Evolutionary conservation across 768 basidiomycete species (phyloP).

Genomic region (Amanita exitialis): DNA sequence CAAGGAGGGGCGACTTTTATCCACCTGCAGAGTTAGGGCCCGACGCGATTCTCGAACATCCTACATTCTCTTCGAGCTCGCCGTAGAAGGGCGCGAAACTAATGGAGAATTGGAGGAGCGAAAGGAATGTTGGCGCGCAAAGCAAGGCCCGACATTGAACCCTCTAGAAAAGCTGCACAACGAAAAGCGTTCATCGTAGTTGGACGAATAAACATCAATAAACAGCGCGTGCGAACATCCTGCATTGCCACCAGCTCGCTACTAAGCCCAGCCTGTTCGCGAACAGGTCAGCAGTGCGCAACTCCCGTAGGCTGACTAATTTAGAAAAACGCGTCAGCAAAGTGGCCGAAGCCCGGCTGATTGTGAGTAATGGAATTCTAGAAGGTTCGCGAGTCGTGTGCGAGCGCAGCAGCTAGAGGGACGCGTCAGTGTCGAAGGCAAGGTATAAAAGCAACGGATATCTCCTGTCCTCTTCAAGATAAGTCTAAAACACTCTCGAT

Average conservation of each 20-base stretch:
- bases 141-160: too few relatives aligned
- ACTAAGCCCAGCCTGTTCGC: too few relatives aligned
- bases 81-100: neutral
- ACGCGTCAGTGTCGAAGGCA: neutral
- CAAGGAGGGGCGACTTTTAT: too few relatives aligned
- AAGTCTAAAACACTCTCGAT: neutral
- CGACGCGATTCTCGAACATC: constrained; percentile 43
- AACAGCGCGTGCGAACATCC: too few relatives aligned
- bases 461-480: neutral
- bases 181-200: too few relatives aligned
- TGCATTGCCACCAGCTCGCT: too few relatives aligned
- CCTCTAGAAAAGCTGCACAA: too few relatives aligned
- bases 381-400: neutral
- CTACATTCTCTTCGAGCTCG: constrained; percentile 26
- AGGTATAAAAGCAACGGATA: neutral
- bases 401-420: neutral
- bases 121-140: too few relatives aligned
- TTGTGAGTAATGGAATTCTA: neutral
- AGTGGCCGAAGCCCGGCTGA: neutral
- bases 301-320: neutral
- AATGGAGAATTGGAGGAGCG: neutral
- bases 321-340: neutral
- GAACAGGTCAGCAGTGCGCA: too few relatives aligned
- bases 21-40: too few relatives aligned
- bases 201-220: too few relatives aligned